Evolutionary conservation across 2,329 filamentous ascomycete species (phyloP).

Genomic region (Diaporthe nobilis): DNA sequence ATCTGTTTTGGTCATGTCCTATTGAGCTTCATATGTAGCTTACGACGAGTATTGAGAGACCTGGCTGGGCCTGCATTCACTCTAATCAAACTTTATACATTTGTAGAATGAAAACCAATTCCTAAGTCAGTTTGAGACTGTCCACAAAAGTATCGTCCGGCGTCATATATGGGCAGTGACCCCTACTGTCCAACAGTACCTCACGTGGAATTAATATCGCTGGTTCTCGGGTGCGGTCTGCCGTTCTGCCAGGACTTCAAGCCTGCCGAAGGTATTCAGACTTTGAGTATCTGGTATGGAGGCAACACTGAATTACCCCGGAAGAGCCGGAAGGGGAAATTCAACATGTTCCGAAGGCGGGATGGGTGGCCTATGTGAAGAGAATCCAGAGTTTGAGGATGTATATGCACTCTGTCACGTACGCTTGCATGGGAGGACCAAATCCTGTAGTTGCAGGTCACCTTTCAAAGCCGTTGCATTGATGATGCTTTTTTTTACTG

Average conservation of each 20-base stretch:
- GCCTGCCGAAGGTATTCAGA: not conserved
- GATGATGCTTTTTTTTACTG: not conserved
- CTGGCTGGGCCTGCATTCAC: too few relatives aligned
- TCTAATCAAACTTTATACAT: not conserved
- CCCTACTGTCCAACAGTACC: not conserved
- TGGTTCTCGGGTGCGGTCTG: not conserved
- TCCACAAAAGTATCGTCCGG: not conserved
- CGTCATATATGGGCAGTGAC: too few relatives aligned
- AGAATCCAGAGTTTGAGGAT: not conserved
- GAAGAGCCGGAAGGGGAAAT: slow-evolving; percentile 1
- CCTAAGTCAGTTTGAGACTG: not conserved
- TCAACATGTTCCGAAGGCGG: not conserved
- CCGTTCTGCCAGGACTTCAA: not conserved
- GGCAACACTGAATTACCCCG: not conserved
- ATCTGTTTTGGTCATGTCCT: not conserved
- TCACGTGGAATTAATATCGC: not conserved
- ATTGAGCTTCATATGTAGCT: not conserved
- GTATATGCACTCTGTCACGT: not conserved
- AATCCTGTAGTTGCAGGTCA: not conserved
- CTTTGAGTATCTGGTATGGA: not conserved
- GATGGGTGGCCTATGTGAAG: not conserved
- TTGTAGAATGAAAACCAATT: not conserved
- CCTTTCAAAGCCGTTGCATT: slow-evolving; percentile 16
- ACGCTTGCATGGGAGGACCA: not conserved
- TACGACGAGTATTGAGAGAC: not conserved